Evolutionary conservation across 495 filamentous ascomycete genomes (phyloP), one percentile per base, ranked within the genome.

Genomic region (Lasiosphaeria miniovina): DNA sequence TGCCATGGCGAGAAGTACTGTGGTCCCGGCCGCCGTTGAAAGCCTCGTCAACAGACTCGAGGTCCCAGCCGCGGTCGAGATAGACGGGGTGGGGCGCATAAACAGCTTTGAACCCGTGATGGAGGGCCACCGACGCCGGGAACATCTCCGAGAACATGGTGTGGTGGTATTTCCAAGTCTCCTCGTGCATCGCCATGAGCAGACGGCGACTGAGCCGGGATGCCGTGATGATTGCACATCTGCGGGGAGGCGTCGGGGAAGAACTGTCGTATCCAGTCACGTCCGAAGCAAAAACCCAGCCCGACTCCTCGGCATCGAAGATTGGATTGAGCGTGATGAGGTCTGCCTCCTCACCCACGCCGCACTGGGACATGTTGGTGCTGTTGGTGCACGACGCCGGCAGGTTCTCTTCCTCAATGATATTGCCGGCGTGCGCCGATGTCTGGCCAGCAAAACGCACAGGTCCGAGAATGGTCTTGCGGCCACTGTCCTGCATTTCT

Each of bases 111-210:
- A 93, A 81, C 1, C 94, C 94, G 67, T 95, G 93, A 65, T 98
- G 94, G 1, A 98, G 80, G 4, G 93, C 91, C 49, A 86, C 81
- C 6, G 87, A 87, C 32, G 89, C 84, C 3, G 93, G 89, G 83
- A 89, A 96, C 92, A 97, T 97, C 73, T 98, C 94, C 10, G 86
- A 86, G 75, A 96, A 98, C 86, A 94, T 94, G 63, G 82, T 86
- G 73, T 94, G 93, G 35, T 85, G 86, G 49, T 88, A 80, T 40
- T 89, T 79, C 52, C 81, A 83, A 24, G 87, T 93, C 68, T 97
- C 93, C 55, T 85, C 81, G 74, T 98, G 94, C 94, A 98, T 98
- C 10, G 86, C 88, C 15, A 72, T 71, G 24, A 98, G 80, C 3
- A 98, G 81, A 31, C 91, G 87, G 51, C 87, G 86, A 7, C 88